Evolutionary conservation across 2,329 filamentous ascomycete genomes (phyloP), one percentile per base, ranked within the genome.

Genomic region (Zelopaecilomyces penicillatus): DNA sequence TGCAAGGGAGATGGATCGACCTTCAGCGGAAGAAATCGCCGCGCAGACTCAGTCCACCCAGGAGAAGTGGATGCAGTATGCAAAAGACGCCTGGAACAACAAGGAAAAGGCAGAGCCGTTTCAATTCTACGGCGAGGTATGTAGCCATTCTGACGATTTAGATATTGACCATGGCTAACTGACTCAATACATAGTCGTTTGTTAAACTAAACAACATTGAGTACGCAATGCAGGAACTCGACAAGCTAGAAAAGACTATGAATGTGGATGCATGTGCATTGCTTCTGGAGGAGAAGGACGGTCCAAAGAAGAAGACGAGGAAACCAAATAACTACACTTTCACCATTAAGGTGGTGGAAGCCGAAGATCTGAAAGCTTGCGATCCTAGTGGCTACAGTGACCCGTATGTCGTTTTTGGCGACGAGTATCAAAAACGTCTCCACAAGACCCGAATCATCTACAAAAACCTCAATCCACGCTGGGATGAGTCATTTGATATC

Each of bases 161-260:
- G n/a, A 4, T 33, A 28, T 19, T 19, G 19, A 19, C 19, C 19
- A 19, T 11, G 8, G 30, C 43, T 48, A 26, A 48, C 31, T 32
- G 12, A 5, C 8, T n/a, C 2, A 12, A 19, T 10, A 38, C 37
- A 36, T 54, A 95, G 87, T 96, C 90, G 5, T 85, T 98, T 56
- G 89, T 98, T 50, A 98, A 97, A 66, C 77, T 98, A 54, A 98
- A 98, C 72, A 95, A 98, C 58, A 83, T 98, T 52, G 91, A 96
- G 65, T 97, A 88, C 65, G 91, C 90, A 5, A 89, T 95, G 67
- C 78, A 89, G 45, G 87, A 95, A 58, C 75, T 98, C 42, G 93
- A 98, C 61, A 88, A 86, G 63, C 74, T 98, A 5, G 91, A 97
- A 61, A 83, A 79, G 58, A 80, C 83, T 47, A 87, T 97, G 72